Evolutionary conservation across 2,329 filamentous ascomycete genomes (phyloP), one percentile per base, ranked within the genome.

Genomic region (Nigrospora osmanthi): DNA sequence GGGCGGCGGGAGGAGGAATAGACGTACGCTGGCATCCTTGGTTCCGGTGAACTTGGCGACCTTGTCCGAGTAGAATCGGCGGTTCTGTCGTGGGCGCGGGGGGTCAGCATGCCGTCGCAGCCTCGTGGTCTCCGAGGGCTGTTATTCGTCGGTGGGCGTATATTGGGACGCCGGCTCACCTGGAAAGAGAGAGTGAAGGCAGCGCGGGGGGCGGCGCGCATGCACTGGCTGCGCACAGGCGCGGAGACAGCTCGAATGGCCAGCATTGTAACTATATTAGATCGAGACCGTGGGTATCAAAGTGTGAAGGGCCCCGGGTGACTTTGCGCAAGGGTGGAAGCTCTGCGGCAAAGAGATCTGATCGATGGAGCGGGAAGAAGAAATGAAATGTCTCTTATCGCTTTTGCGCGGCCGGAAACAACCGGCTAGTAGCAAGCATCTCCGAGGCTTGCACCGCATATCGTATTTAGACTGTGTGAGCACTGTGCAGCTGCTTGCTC

Each of bases 11-110:
- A 49, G 34, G 40, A 43, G 39, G 42, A 47, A 54, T 53, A 54
- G 51, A 73, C 85, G 67, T 82, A 93, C 88, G 76, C 91, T 85
- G 65, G 84, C 73, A 65, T 87, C 88, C 75, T 95, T 96, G 65
- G 81, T 78, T 58, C 91, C 93, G 62, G 88, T 85, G 76, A 96
- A 98, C 75, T 93, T 87, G 68, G 90, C 93, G 60, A 97, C 89
- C 49, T 69, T 67, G 64, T 73, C 79, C 64, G 54, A 54, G 73
- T 84, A 90, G 69, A 68, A 78, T 64, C 81, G 71, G 64, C 70
- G 66, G 65, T 68, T 70, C 74, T 80, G 52, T 45, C 15, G 40
- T 36, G 13, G 23, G 19, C 31, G 19, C 11, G 28, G 16, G 38
- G 33, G 45, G 52, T 65, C 55, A 66, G 62, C 45, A 28, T 28